These are phyloP conservation scores for Mortierella sp. DNA, from an alignment of 371 early-diverging fungal genomes.

Conservation along the genomic window DNA sequence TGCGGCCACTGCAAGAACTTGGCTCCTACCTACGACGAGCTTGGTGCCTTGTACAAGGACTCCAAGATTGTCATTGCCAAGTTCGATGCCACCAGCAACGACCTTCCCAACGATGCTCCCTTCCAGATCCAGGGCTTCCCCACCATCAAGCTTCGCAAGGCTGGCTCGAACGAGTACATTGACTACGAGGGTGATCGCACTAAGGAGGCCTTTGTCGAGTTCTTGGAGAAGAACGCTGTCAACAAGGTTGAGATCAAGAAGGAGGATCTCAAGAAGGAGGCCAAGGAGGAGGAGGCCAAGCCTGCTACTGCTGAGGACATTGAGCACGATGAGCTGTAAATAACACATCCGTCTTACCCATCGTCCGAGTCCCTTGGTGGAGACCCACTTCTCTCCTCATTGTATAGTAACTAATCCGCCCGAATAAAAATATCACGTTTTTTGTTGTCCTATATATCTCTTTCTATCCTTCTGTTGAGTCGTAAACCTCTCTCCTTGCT, in stretches of 20 bases:
- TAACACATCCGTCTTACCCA: background rate
- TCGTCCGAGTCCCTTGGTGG: too few species aligned
- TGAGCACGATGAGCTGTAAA: slow-evolving; percentile 77
- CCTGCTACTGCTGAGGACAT: slow-evolving; percentile 57
- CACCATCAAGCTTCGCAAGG: slow-evolving; percentile 94
- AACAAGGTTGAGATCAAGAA: slow-evolving; percentile 30
- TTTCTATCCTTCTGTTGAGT: too few species aligned
- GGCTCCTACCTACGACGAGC: slow-evolving; percentile 83
- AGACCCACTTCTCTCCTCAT: too few species aligned
- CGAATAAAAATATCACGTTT: too few species aligned
- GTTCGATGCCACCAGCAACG: slow-evolving; percentile 96
- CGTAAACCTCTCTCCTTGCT: too few species aligned
- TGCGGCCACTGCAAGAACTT: slow-evolving; percentile 94
- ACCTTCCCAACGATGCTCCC: slow-evolving; percentile 80
- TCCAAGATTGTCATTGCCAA: slow-evolving; percentile 85
- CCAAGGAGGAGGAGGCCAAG: slow-evolving; percentile 37
- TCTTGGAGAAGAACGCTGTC: slow-evolving; percentile 76
- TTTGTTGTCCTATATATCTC: too few species aligned
- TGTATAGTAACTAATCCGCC: too few species aligned
- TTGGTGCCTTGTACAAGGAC: slow-evolving; percentile 68
- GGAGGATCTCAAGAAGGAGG: slow-evolving; percentile 21
- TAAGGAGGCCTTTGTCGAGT: slow-evolving; percentile 78
- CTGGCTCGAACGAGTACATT: slow-evolving; percentile 76
- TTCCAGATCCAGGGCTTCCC: slow-evolving; percentile 94
- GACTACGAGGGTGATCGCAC: slow-evolving; percentile 90